Evolutionary conservation across 371 early-diverging fungal species (phyloP).

Genomic region (Apophysomyces sp.): DNA sequence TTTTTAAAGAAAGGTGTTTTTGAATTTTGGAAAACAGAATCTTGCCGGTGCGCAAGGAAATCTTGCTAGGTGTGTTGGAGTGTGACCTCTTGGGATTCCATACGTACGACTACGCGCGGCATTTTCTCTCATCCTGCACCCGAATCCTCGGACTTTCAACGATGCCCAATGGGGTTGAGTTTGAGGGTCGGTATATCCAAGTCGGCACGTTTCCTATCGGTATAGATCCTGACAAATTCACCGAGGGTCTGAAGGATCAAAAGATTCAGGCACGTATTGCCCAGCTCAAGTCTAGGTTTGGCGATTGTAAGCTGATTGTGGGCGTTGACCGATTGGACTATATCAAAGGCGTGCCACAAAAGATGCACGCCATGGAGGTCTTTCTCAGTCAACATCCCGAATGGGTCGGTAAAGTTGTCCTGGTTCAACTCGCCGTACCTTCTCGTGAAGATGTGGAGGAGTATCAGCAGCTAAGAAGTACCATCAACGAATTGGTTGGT

Average conservation of each 20-base stretch:
- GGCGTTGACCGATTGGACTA: constrained; percentile 99
- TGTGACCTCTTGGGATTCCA: constrained; percentile 98
- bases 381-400: constrained; percentile 92
- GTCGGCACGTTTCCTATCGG: constrained; percentile 99
- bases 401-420: constrained; percentile 90
- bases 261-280: constrained; percentile 76
- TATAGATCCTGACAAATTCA: constrained; percentile 96
- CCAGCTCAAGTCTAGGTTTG: constrained; percentile 81
- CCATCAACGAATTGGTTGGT: constrained; percentile 95
- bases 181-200: constrained; percentile 84
- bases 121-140: constrained; percentile 96
- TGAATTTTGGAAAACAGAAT: constrained; percentile 43
- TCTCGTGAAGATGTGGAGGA: constrained; percentile 97
- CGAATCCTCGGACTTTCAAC: constrained; percentile 91
- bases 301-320: constrained; percentile 89
- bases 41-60: constrained; percentile 88
- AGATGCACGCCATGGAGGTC: constrained; percentile 94
- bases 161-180: constrained; percentile 91
- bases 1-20: not conserved
- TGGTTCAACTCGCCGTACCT: constrained; percentile 99
- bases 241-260: constrained; percentile 70
- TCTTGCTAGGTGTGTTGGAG: constrained; percentile 89
- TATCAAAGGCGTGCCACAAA: constrained; percentile 99
- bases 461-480: constrained; percentile 89
- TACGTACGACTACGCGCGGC: constrained; percentile 98